Evolutionary conservation across 176 grass and related monocot genomes (phyloP).

Genomic region (Lolium rigidum): DNA sequence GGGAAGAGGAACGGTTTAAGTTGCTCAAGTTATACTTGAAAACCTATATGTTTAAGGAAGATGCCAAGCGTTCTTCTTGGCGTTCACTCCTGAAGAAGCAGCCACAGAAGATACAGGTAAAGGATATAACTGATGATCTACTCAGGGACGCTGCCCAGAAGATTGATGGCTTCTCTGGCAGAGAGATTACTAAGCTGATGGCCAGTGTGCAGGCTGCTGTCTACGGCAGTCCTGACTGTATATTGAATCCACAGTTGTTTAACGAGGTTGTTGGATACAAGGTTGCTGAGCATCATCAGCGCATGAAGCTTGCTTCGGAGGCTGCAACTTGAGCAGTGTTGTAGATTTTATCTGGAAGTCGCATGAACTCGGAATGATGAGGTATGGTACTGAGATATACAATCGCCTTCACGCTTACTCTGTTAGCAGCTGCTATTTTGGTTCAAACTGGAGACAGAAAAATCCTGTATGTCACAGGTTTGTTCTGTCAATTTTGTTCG

Average conservation of each 20-base stretch:
- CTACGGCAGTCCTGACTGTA: constrained; percentile 73
- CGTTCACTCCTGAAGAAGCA: constrained; percentile 65
- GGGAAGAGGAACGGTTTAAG: constrained; percentile 78
- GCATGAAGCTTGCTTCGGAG: constrained; percentile 76
- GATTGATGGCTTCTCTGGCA: constrained; percentile 87
- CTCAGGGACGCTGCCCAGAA: constrained; percentile 63
- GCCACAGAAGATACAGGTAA: constrained; percentile 69
- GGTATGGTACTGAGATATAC: constrained; percentile 19
- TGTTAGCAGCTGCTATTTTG: neutral
- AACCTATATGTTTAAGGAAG: constrained; percentile 68
- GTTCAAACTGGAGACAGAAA: neutral
- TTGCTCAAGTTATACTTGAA: constrained; percentile 89
- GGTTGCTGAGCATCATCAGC: constrained; percentile 79
- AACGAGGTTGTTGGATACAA: constrained; percentile 86
- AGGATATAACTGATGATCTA: constrained; percentile 67
- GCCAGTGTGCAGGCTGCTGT: constrained; percentile 90
- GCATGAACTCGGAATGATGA: neutral
- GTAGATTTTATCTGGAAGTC: neutral
- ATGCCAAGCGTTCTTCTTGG: constrained; percentile 47
- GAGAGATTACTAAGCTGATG: constrained; percentile 92
- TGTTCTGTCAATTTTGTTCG: constrained; percentile 22
- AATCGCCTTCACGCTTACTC: constrained; percentile 7
- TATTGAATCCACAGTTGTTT: constrained; percentile 71
- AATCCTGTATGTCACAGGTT: neutral
- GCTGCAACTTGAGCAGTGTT: constrained; percentile 38